Conservation (phyloP, 2,329 filamentous ascomycete species). For the Beauveria asiatica region DNA sequence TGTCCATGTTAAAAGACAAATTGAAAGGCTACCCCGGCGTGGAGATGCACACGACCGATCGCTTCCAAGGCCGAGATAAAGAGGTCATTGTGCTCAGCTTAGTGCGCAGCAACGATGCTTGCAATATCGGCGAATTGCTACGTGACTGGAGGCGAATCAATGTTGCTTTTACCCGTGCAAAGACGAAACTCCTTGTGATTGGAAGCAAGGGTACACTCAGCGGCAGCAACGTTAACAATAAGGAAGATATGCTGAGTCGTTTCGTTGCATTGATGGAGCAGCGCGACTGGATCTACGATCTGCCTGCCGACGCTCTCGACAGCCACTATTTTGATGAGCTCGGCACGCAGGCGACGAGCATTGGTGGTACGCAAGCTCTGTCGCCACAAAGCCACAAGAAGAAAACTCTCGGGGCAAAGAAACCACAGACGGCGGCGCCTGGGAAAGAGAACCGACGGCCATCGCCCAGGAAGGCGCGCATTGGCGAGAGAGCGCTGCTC, state of each 20-base stretch:
- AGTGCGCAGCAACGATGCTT: constrained; percentile 76
- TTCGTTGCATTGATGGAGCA: constrained; percentile 73
- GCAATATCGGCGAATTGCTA: constrained; percentile 80
- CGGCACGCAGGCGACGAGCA: constrained; percentile 36
- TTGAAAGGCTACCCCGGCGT: constrained; percentile 56
- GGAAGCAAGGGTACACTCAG: constrained; percentile 76
- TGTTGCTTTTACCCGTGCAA: constrained; percentile 87
- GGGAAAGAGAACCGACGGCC: constrained; percentile 39
- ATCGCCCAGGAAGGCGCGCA: constrained; percentile 46
- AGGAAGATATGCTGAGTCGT: constrained; percentile 65
- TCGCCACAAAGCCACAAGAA: constrained; percentile 19
- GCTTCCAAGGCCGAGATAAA: constrained; percentile 94
- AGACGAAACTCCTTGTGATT: constrained; percentile 82
- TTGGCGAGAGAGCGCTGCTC: constrained; percentile 53
- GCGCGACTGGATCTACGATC: constrained; percentile 70
- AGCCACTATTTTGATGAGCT: constrained; percentile 59
- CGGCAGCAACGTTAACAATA: constrained; percentile 41
- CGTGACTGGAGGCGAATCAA: constrained; percentile 92
- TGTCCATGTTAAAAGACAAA: constrained; percentile 69
- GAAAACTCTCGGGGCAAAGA: constrained; percentile 15
- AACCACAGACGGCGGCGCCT: constrained; percentile 10
- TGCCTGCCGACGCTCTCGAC: constrained; percentile 55
- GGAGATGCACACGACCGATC: constrained; percentile 95
- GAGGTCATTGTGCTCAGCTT: constrained; percentile 82
- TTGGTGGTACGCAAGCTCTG: constrained; percentile 15